Percentiles rank a stretch among this genome's conserved stretches.
These are phyloP conservation scores for Tolypocladium inflatum DNA, from an alignment of 2,329 filamentous ascomycete genomes.

Conservation along the genomic window DNA sequence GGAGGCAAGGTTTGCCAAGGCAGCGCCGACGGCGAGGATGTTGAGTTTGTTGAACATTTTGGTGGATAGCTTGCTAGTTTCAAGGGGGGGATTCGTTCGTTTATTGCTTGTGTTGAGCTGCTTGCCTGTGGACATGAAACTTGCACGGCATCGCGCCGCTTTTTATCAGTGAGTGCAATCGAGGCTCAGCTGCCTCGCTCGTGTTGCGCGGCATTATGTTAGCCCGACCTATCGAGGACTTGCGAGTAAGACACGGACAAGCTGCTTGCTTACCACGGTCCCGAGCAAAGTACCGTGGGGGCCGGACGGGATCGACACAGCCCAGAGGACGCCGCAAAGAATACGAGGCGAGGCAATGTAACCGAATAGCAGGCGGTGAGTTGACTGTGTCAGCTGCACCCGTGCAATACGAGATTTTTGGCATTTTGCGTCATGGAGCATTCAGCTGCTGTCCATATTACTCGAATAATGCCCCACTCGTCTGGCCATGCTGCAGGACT, in stretches of 20 bases:
- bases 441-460: not conserved
- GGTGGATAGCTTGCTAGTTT: not conserved
- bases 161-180: not conserved
- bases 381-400: not conserved
- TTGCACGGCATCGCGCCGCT: not conserved
- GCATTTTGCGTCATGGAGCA: not conserved
- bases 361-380: not conserved
- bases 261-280: not conserved
- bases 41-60: conserved; percentile 8
- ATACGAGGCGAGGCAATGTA: not conserved
- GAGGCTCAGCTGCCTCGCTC: not conserved
- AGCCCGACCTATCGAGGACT: not conserved
- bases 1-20: conserved; percentile 4
- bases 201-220: not conserved
- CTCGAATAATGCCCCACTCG: not conserved
- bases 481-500: not conserved
- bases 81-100: not conserved
- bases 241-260: not conserved
- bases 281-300: not conserved
- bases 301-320: not conserved
- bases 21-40: conserved; percentile 3
- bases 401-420: not conserved
- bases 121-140: no score
- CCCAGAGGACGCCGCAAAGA: not conserved
- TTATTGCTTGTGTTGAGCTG: not conserved